phyloP scores from a whole-genome alignment of 2,329 filamentous ascomycete species.

The Ceratocystis cubensis region DNA sequence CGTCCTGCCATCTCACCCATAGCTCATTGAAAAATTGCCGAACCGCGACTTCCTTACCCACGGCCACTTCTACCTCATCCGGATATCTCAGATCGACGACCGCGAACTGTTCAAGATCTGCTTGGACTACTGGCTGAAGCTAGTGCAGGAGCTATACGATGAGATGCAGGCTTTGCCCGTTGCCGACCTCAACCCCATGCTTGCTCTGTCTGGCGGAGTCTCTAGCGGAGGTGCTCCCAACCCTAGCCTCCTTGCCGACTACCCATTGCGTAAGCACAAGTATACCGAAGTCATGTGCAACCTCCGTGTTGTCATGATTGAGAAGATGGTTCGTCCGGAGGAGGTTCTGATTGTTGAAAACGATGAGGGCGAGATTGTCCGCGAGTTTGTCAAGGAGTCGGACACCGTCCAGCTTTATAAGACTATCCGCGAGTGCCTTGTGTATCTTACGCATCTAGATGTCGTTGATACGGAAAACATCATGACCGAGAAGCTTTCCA shows the following conservation, averaged over 20 bases:
- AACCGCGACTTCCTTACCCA: slow-evolving; percentile 92
- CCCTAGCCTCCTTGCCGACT: slow-evolving; percentile 71
- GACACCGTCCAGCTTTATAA: slow-evolving; percentile 99
- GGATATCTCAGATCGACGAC: slow-evolving; percentile 97
- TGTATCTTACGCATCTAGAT: slow-evolving; percentile 94
- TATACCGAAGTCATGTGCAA: slow-evolving; percentile 91
- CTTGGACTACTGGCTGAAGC: slow-evolving; percentile 96
- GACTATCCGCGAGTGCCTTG: slow-evolving; percentile 90
- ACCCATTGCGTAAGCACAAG: slow-evolving; percentile 93
- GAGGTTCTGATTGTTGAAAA: slow-evolving; percentile 99
- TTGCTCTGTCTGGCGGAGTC: slow-evolving; percentile 58
- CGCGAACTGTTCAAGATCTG: slow-evolving; percentile 99
- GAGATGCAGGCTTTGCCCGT: slow-evolving; percentile 97
- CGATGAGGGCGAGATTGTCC: slow-evolving; percentile 96
- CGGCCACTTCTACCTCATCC: slow-evolving; percentile 94
- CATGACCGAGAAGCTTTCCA: slow-evolving; percentile 96
- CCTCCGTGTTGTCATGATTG: slow-evolving; percentile 94
- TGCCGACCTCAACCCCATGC: slow-evolving; percentile 80
- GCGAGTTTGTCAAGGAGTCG: slow-evolving; percentile 98
- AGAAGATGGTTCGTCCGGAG: slow-evolving; percentile 98
- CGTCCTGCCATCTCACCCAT: slow-evolving; percentile 4
- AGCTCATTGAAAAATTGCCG: slow-evolving; percentile 89
- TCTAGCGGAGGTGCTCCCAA: slow-evolving; percentile 75
- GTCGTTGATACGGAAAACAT: slow-evolving; percentile 96
- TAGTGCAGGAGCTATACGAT: slow-evolving; percentile 95